phyloP scores from a whole-genome alignment of 2,329 filamentous ascomycete species.

The Exophiala sideris region DNA sequence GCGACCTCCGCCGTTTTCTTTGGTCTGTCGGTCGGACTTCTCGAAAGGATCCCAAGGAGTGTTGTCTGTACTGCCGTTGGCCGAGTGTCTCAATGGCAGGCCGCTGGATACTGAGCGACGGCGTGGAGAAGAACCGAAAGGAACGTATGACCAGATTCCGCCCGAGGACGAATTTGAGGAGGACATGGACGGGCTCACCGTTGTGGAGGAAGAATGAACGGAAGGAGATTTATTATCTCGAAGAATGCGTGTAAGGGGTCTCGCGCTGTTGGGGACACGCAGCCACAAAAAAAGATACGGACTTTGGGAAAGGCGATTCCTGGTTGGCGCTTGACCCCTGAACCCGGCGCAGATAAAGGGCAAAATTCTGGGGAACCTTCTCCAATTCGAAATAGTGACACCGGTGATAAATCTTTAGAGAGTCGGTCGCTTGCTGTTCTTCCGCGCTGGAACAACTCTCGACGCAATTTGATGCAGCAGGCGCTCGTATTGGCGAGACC shows the following conservation, averaged over 20 bases:
- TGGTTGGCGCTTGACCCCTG: no score
- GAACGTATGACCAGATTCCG: conserved; percentile 54
- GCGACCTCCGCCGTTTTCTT: conserved; percentile 18
- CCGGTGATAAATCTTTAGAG: no score
- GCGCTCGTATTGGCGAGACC: conserved; percentile 6
- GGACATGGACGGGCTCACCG: conserved; percentile 45
- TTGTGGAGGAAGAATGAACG: background rate
- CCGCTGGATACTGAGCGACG: conserved; percentile 51
- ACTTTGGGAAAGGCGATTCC: background rate
- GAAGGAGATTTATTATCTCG: background rate
- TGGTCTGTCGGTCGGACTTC: conserved; percentile 43
- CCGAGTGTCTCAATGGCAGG: conserved; percentile 39
- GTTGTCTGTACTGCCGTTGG: conserved; percentile 28
- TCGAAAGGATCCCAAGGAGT: conserved; percentile 42
- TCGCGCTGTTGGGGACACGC: background rate
- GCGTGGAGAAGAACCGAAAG: conserved; percentile 43
- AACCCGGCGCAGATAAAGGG: background rate
- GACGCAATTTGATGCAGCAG: conserved; percentile 14
- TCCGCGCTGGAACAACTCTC: background rate
- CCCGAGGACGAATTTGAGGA: conserved; percentile 50
- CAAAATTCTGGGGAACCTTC: background rate
- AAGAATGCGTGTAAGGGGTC: background rate
- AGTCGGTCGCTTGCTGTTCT: background rate
- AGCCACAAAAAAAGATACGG: conserved; percentile 1
- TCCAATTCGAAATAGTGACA: background rate